phyloP scores from a whole-genome alignment of 495 filamentous ascomycete species.

The Parathielavia appendiculata region DNA sequence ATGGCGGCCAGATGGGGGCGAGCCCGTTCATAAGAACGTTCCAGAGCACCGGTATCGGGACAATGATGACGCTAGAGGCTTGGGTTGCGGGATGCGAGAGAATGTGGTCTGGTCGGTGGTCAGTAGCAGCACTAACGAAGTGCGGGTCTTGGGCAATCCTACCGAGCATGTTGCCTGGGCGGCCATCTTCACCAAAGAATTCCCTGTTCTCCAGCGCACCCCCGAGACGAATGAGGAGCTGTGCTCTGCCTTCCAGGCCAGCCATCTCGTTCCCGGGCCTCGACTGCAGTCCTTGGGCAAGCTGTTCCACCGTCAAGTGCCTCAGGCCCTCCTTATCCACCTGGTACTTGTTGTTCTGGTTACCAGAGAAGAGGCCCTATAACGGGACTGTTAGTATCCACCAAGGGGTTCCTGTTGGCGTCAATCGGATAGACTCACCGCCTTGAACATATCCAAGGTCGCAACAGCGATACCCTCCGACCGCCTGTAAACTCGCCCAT shows the following conservation, averaged over 20 bases:
- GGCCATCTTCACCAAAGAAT: conserved; percentile 76
- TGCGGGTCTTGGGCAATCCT: conserved; percentile 25
- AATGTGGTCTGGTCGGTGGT: conserved; percentile 64
- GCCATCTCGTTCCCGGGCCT: conserved; percentile 74
- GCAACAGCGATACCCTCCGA: conserved; percentile 93
- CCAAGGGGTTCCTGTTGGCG: neutral
- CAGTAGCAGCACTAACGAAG: neutral
- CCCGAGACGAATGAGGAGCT: conserved; percentile 69
- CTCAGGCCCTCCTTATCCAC: conserved; percentile 81
- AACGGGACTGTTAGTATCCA: neutral
- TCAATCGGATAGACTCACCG: conserved; percentile 27
- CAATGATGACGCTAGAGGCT: conserved; percentile 78
- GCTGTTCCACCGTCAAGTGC: conserved; percentile 64
- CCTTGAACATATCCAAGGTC: conserved; percentile 96
- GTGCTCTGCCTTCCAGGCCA: conserved; percentile 80
- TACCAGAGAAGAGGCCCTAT: conserved; percentile 81
- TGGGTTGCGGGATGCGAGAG: conserved; percentile 85
- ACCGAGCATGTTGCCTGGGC: conserved; percentile 96
- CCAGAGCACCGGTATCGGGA: conserved; percentile 91
- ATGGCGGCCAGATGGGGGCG: conserved; percentile 80
- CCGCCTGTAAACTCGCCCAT: conserved; percentile 73
- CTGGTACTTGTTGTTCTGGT: conserved; percentile 72
- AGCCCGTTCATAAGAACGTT: conserved; percentile 82
- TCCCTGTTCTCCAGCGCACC: conserved; percentile 75
- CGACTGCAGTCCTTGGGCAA: conserved; percentile 80